A percentile compares a stretch with the other conserved stretches of the same genome.
These are phyloP conservation scores for Talaromyces sp. DNA, from an alignment of 2,329 filamentous ascomycete species.

Conservation along the genomic window DNA sequence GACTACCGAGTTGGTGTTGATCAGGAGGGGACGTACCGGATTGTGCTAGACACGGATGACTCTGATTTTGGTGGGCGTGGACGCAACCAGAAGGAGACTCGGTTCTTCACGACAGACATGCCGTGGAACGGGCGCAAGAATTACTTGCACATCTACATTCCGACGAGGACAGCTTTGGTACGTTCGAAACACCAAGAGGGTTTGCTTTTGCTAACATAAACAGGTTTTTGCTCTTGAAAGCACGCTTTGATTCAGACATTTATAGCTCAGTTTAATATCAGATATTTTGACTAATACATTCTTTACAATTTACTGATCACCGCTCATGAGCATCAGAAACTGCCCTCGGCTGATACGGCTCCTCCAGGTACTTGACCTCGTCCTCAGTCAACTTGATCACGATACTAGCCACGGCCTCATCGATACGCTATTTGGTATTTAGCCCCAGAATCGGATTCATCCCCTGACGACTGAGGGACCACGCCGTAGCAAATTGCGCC, in stretches of 20 bases:
- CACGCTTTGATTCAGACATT: slow-evolving; percentile 1
- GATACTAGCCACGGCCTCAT: slow-evolving; percentile 50
- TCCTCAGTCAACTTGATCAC: slow-evolving; percentile 49
- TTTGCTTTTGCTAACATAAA: background rate
- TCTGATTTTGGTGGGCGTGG: slow-evolving; percentile 72
- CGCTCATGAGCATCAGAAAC: background rate
- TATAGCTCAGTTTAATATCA: background rate
- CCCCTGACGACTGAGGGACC: slow-evolving; percentile 51
- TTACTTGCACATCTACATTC: slow-evolving; percentile 88
- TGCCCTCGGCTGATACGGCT: slow-evolving; percentile 52
- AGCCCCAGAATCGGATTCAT: slow-evolving; percentile 58
- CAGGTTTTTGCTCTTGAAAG: slow-evolving; percentile 10
- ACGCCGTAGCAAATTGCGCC: slow-evolving; percentile 59
- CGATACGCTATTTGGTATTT: slow-evolving; percentile 52
- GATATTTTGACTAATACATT: background rate
- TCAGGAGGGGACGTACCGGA: slow-evolving; percentile 72
- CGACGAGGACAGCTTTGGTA: slow-evolving; percentile 76
- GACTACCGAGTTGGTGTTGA: slow-evolving; percentile 93
- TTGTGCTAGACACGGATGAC: slow-evolving; percentile 77
- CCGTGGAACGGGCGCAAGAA: slow-evolving; percentile 87
- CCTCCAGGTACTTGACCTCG: slow-evolving; percentile 58
- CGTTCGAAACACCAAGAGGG: slow-evolving; percentile 22
- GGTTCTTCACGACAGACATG: slow-evolving; percentile 88
- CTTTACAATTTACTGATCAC: background rate
- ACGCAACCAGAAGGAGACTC: slow-evolving; percentile 69